Evolutionary conservation across 345 rosid species (phyloP).

Genomic region (Linum tenue): DNA sequence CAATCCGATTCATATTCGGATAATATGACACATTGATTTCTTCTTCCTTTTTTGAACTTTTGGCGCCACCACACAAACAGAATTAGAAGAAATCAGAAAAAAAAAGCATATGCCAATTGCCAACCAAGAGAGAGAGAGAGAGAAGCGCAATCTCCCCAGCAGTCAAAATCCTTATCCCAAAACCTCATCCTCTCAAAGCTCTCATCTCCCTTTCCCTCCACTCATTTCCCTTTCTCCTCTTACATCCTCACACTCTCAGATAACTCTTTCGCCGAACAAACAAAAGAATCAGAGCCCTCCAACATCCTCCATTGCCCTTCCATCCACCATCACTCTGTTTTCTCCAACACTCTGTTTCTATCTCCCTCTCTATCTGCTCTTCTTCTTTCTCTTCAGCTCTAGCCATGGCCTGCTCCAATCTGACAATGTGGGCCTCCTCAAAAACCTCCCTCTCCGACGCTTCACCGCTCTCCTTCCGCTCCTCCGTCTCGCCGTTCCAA

Average conservation of each 20-base stretch:
- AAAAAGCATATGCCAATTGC: slow-evolving; percentile 14
- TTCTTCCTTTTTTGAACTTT: background rate
- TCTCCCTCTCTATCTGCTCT: slow-evolving; percentile 7
- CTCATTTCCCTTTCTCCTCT: slow-evolving; percentile 33
- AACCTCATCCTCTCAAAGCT: slow-evolving; percentile 46
- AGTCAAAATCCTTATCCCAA: slow-evolving; percentile 59
- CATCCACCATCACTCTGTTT: too few species aligned
- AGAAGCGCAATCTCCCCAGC: slow-evolving; percentile 21
- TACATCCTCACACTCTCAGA: slow-evolving; percentile 24
- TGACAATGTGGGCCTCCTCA: slow-evolving; percentile 72
- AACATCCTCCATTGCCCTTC: too few species aligned
- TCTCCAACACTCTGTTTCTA: slow-evolving; percentile 1
- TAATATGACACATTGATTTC: too few species aligned
- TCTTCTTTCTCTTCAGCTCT: slow-evolving; percentile 8
- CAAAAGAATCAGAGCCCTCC: slow-evolving; percentile 3
- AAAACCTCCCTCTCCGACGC: slow-evolving; percentile 69
- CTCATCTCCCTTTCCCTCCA: slow-evolving; percentile 34
- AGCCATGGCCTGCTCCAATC: slow-evolving; percentile 69
- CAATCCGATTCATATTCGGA: too few species aligned
- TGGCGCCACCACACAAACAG: slow-evolving; percentile 4
- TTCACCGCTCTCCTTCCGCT: slow-evolving; percentile 56
- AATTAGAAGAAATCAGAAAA: background rate
- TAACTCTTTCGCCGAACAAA: slow-evolving; percentile 22
- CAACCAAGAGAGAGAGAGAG: background rate
- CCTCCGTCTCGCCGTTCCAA: slow-evolving; percentile 53